phyloP scores from a whole-genome alignment of 164 flowering plant genomes.

The Sedum album region DNA sequence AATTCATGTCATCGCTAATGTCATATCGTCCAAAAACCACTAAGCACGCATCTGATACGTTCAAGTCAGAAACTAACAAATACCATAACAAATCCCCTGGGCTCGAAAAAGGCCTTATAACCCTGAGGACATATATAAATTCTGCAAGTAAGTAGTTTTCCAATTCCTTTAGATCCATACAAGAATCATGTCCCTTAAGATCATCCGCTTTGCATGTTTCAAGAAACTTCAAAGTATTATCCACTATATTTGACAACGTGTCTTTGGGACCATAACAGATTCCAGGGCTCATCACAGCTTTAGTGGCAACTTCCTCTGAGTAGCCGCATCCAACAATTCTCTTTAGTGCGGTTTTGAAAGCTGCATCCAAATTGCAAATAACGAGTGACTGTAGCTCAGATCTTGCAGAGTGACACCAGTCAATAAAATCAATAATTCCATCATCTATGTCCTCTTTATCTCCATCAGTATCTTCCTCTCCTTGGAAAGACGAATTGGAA shows the following conservation, averaged over 20 bases:
- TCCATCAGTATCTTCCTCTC: conserved; percentile 28
- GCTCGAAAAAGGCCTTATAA: conserved; percentile 78
- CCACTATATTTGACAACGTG: conserved; percentile 74
- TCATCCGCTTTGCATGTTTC: conserved; percentile 53
- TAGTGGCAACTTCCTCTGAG: conserved; percentile 63
- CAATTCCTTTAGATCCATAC: conserved; percentile 70
- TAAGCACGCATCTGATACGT: conserved; percentile 85
- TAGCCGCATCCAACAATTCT: conserved; percentile 69
- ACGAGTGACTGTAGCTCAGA: conserved; percentile 74
- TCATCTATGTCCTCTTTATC: conserved; percentile 37
- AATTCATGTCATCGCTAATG: conserved; percentile 21
- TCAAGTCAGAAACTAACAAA: conserved; percentile 90
- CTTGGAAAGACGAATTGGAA: conserved; percentile 42
- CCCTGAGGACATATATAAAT: conserved; percentile 73
- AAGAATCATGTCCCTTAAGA: conserved; percentile 45
- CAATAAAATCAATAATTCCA: conserved; percentile 54
- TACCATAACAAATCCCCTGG: conserved; percentile 96
- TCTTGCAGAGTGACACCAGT: conserved; percentile 81
- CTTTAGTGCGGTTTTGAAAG: conserved; percentile 72
- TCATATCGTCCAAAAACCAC: conserved; percentile 56
- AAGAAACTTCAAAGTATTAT: conserved; percentile 63
- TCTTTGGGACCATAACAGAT: conserved; percentile 89
- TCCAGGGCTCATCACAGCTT: conserved; percentile 79
- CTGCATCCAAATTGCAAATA: conserved; percentile 61
- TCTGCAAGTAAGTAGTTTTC: conserved; percentile 81